A percentile compares a stretch with the other conserved stretches of the same genome.
Evolutionary conservation across 1,139 yeast species (phyloP).

Genomic region (Protomyces macrosporus): DNA sequence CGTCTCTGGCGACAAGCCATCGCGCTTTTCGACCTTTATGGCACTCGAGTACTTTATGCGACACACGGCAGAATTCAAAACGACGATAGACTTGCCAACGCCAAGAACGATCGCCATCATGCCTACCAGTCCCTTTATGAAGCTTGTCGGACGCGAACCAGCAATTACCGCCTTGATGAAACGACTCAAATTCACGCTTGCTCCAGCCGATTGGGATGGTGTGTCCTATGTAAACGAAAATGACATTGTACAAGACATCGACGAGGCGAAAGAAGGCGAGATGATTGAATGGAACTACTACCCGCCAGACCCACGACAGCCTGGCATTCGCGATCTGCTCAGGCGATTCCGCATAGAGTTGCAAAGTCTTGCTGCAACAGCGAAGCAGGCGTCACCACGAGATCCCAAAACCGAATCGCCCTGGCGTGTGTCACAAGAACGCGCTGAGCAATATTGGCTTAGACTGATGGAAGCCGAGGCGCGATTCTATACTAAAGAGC

Average conservation of each 20-base stretch:
- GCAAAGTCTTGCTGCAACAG: conserved; percentile 6
- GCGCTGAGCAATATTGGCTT: conserved; percentile 10
- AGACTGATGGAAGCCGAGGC: conserved; percentile 5
- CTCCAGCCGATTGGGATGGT: conserved; percentile 10
- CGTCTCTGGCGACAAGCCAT: neutral
- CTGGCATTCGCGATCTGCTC: conserved; percentile 11
- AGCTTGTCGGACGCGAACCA: conserved; percentile 15
- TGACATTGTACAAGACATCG: neutral
- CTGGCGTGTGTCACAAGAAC: conserved; percentile 11
- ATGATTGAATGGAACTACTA: conserved; percentile 17
- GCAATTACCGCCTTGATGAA: conserved; percentile 3
- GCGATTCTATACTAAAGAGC: neutral
- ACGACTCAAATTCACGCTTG: conserved; percentile 7
- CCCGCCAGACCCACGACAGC: conserved; percentile 14
- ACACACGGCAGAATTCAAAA: conserved; percentile 6
- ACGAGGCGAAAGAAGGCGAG: conserved; percentile 15
- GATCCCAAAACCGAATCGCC: conserved; percentile 8
- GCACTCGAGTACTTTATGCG: conserved; percentile 18
- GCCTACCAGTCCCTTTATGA: conserved; percentile 2
- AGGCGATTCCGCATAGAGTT: conserved; percentile 14
- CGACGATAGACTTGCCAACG: neutral
- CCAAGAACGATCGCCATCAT: neutral
- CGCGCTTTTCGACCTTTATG: conserved; percentile 9
- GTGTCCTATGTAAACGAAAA: neutral
- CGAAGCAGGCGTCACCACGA: conserved; percentile 3